These are phyloP conservation scores for Podila clonocystis DNA, from an alignment of 192 early-diverging fungal species.

Conservation along the genomic window DNA sequence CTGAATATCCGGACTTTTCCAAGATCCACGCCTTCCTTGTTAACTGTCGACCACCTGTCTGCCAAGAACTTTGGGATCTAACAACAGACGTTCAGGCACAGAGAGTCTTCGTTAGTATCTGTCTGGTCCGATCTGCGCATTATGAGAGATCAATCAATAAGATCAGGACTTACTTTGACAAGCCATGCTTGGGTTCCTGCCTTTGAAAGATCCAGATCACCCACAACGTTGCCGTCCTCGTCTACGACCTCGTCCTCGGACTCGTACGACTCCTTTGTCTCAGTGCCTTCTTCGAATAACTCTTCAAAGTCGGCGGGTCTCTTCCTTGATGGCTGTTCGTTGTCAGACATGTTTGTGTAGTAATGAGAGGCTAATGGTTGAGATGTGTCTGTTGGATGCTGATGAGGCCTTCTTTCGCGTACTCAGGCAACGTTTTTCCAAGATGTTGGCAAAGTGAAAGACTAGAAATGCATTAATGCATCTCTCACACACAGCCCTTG, in stretches of 20 bases:
- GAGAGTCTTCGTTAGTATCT: no score
- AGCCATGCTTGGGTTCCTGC: conserved; percentile 87
- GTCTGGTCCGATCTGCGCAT: not conserved
- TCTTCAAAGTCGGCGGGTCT: conserved; percentile 58
- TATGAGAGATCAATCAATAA: not conserved
- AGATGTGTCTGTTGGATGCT: not conserved
- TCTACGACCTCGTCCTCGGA: conserved; percentile 59
- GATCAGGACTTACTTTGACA: conserved; percentile 70
- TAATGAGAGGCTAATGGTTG: not conserved
- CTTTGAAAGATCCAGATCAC: conserved; percentile 73
- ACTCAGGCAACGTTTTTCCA: not conserved
- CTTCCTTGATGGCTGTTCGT: conserved; percentile 22
- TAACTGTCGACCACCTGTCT: conserved; percentile 79
- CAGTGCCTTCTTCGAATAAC: conserved; percentile 59
- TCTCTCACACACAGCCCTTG: no score
- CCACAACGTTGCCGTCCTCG: conserved; percentile 74
- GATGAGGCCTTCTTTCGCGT: not conserved
- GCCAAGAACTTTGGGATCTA: conserved; percentile 90
- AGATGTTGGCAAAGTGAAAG: no score
- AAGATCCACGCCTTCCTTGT: conserved; percentile 74
- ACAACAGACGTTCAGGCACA: not conserved
- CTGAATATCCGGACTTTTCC: conserved; percentile 84
- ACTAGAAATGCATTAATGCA: no score
- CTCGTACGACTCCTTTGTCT: conserved; percentile 42
- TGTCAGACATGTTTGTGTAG: conserved; percentile 31